Evolutionary conservation across 179 eudicot species (phyloP).

Genomic region (Spergularia azorica): DNA sequence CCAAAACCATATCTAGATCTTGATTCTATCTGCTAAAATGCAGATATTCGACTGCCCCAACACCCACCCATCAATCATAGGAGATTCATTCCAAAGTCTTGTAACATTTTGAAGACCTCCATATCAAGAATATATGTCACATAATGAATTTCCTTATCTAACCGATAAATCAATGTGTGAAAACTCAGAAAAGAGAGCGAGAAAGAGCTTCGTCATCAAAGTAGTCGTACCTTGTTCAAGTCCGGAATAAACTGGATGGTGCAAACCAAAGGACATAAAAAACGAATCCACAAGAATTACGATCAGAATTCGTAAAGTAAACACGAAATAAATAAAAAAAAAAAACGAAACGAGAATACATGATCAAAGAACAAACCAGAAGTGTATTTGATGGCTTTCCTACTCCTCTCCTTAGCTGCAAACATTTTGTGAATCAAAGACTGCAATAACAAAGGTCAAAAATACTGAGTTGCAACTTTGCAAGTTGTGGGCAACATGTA

Average conservation of each 20-base stretch:
- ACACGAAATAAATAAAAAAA: background rate
- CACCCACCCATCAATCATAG: background rate
- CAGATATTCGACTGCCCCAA: background rate
- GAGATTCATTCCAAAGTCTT: background rate
- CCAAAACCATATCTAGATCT: background rate
- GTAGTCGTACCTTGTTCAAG: constrained; percentile 16
- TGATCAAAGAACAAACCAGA: constrained; percentile 30
- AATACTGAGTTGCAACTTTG: background rate
- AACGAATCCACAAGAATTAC: background rate
- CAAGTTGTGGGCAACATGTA: constrained; percentile 29
- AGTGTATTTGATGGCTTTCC: constrained; percentile 32
- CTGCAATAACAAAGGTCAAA: constrained; percentile 32
- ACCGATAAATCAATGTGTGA: background rate
- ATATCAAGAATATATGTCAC: no score
- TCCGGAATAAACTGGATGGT: constrained; percentile 18
- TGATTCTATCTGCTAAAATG: background rate
- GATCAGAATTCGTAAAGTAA: background rate
- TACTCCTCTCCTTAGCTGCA: constrained; percentile 33
- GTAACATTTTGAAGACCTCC: background rate
- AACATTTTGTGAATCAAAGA: constrained; percentile 50
- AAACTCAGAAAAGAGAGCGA: background rate
- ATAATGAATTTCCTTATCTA: background rate
- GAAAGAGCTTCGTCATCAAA: no score
- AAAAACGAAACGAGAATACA: background rate
- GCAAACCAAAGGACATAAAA: background rate